Evolutionary conservation across 2,329 filamentous ascomycete species (phyloP).

Genomic region (Ophidiomyces ophidiicola): DNA sequence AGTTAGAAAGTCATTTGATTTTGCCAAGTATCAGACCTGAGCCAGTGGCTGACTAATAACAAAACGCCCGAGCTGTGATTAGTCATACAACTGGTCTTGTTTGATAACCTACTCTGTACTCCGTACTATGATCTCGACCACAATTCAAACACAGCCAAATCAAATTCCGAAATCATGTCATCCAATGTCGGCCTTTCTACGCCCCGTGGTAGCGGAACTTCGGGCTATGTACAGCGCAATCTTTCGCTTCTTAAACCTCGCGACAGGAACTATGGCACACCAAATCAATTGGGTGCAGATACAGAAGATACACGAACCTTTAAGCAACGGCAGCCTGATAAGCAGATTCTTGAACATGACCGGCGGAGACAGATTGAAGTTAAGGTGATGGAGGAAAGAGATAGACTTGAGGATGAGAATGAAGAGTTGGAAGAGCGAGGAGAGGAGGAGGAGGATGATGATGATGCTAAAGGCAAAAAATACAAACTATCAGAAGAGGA

Average conservation of each 20-base stretch:
- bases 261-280: conserved; percentile 46
- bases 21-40: no score
- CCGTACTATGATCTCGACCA: neutral
- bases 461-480: conserved; percentile 24
- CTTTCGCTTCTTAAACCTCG: conserved; percentile 76
- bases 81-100: no score
- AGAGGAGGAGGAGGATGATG: conserved; percentile 38
- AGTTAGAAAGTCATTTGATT: no score
- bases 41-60: no score
- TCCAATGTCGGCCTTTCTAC: conserved; percentile 95
- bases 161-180: conserved; percentile 51
- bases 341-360: conserved; percentile 88
- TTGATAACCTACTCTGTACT: neutral
- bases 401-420: conserved; percentile 76
- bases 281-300: conserved; percentile 21
- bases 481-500: conserved; percentile 59
- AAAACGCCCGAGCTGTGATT: no score
- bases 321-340: conserved; percentile 75
- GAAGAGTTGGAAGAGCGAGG: conserved; percentile 64
- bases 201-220: conserved; percentile 87
- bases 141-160: neutral
- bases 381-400: conserved; percentile 79
- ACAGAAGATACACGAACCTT: conserved; percentile 51
- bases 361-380: conserved; percentile 83
- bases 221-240: conserved; percentile 95